These are phyloP conservation scores for Penicillium canescens DNA, from an alignment of 495 filamentous ascomycete species.

Conservation along the genomic window DNA sequence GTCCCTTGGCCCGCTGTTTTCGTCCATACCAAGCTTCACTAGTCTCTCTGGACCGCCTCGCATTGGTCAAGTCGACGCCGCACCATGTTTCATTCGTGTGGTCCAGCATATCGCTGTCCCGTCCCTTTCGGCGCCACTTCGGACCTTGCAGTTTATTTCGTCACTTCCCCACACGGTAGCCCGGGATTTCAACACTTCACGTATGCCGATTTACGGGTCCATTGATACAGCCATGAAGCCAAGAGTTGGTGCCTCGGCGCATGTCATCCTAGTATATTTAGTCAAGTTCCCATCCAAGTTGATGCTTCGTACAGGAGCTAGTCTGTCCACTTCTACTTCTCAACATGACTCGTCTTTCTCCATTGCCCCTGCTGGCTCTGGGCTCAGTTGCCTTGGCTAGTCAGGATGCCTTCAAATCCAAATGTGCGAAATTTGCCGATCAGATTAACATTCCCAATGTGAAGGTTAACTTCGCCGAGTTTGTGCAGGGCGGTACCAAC, in stretches of 20 bases:
- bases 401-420: conserved; percentile 30
- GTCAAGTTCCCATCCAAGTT: too few relatives aligned
- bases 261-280: too few relatives aligned
- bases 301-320: too few relatives aligned
- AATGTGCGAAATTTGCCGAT: conserved; percentile 32
- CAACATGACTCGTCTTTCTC: conserved; percentile 18
- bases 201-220: too few relatives aligned
- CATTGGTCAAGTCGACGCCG: not conserved
- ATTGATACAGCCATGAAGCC: too few relatives aligned
- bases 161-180: not conserved
- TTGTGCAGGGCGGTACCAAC: conserved; percentile 49
- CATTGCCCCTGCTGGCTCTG: conserved; percentile 22
- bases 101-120: too few relatives aligned
- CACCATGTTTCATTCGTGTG: too few relatives aligned
- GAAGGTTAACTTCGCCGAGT: conserved; percentile 39
- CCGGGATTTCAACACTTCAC: too few relatives aligned
- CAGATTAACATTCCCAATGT: conserved; percentile 38
- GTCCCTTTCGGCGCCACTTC: not conserved
- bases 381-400: conserved; percentile 26
- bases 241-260: not conserved
- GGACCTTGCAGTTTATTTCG: not conserved
- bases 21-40: too few relatives aligned
- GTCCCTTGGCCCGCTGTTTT: too few relatives aligned
- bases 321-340: not conserved
- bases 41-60: not conserved